Percentiles rank a stretch among this genome's conserved stretches.
phyloP scores from a whole-genome alignment of 768 basidiomycete species.

The Tephrocybe sp. region DNA sequence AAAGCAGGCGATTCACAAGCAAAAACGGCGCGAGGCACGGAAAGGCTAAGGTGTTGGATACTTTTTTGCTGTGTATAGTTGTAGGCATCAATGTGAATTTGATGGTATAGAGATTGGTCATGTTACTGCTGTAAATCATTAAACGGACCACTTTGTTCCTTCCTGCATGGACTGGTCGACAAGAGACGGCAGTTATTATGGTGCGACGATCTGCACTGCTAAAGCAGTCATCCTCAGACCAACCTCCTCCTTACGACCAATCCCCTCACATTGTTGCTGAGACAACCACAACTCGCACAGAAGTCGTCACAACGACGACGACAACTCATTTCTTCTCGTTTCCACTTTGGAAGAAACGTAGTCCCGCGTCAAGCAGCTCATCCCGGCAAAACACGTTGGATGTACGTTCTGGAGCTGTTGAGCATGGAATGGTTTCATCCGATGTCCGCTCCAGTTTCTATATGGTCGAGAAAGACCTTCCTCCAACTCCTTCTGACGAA shows the following conservation, averaged over 20 bases:
- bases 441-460: conserved; percentile 19
- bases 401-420: conserved; percentile 17
- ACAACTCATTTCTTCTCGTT: conserved; percentile 66
- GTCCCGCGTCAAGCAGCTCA: conserved; percentile 25
- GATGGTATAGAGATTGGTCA: conserved; percentile 4
- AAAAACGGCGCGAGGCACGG: conserved; percentile 35
- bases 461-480: conserved; percentile 47
- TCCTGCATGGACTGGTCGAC: background rate
- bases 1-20: conserved; percentile 52
- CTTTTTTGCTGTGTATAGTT: background rate
- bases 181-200: conserved; percentile 21
- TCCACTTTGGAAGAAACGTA: conserved; percentile 61
- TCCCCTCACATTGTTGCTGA: conserved; percentile 38
- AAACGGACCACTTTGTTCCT: background rate
- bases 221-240: conserved; percentile 10
- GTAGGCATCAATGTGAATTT: background rate
- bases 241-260: conserved; percentile 32
- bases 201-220: conserved; percentile 21
- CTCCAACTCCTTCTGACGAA: conserved; percentile 40
- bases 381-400: conserved; percentile 25
- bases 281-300: conserved; percentile 47
- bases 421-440: conserved; percentile 20
- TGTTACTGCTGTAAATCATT: conserved; percentile 1
- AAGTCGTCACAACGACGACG: conserved; percentile 43
- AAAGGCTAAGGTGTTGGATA: conserved; percentile 7